phyloP scores from a whole-genome alignment of 116 monocot genomes.

The Posidonia oceanica region DNA sequence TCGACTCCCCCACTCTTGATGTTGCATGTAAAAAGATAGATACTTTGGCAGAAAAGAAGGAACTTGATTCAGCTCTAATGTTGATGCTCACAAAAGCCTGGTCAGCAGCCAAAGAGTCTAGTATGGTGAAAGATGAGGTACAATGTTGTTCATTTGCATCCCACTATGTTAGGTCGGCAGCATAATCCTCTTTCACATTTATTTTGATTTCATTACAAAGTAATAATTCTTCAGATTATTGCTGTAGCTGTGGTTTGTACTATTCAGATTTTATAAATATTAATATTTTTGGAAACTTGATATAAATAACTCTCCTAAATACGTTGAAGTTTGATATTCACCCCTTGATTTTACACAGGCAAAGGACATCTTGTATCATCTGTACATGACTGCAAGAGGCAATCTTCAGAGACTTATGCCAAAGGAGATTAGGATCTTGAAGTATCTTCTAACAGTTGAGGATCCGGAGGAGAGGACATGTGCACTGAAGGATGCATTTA shows the following conservation, averaged over 20 bases:
- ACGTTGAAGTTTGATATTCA: neutral
- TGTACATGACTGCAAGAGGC: slow-evolving; percentile 70
- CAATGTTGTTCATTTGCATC: neutral
- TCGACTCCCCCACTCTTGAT: slow-evolving; percentile 69
- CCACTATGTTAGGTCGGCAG: no score
- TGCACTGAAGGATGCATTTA: slow-evolving; percentile 79
- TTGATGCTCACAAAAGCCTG: slow-evolving; percentile 92
- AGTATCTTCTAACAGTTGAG: slow-evolving; percentile 67
- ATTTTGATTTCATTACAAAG: no score
- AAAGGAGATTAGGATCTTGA: slow-evolving; percentile 91
- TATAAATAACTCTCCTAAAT: neutral
- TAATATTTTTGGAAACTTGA: neutral
- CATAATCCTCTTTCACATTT: no score
- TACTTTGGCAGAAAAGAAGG: slow-evolving; percentile 73
- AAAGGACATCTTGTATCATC: slow-evolving; percentile 82
- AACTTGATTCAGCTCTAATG: slow-evolving; percentile 88
- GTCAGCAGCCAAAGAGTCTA: slow-evolving; percentile 85
- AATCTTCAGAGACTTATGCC: slow-evolving; percentile 89
- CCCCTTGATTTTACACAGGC: slow-evolving; percentile 24
- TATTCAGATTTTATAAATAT: neutral
- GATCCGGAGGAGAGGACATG: slow-evolving; percentile 50
- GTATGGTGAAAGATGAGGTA: slow-evolving; percentile 90
- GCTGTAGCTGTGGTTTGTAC: neutral
- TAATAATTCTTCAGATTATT: neutral
- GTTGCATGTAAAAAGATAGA: slow-evolving; percentile 89